Percentiles rank a stretch among this genome's conserved stretches.
Conservation (phyloP, 768 basidiomycete species). For the Baorangia bicolor region DNA sequence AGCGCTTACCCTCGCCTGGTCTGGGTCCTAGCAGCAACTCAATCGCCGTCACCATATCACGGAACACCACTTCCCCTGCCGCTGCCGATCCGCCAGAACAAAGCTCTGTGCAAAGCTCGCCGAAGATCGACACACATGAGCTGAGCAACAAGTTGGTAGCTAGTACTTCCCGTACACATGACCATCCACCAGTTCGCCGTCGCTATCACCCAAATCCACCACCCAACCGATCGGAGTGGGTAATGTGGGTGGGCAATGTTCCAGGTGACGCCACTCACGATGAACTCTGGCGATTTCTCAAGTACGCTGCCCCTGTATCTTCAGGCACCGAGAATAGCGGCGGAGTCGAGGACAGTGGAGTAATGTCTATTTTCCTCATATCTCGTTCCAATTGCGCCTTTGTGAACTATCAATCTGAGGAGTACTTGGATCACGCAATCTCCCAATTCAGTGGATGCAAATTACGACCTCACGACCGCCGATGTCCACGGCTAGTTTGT, state of each 20-base stretch:
- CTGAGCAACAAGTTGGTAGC: neutral
- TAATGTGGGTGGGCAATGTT: constrained; percentile 96
- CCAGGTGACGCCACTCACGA: constrained; percentile 79
- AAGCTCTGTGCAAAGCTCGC: constrained; percentile 1
- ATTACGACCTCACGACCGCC: constrained; percentile 66
- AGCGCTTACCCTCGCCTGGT: constrained; percentile 9
- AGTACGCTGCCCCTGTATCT: constrained; percentile 27
- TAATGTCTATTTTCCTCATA: constrained; percentile 88
- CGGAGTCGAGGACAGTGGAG: constrained; percentile 42
- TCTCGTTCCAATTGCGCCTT: constrained; percentile 95
- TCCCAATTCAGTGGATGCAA: constrained; percentile 66
- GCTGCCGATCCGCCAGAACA: constrained; percentile 2
- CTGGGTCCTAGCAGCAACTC: neutral
- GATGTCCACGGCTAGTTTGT: constrained; percentile 80
- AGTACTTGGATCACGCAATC: constrained; percentile 65
- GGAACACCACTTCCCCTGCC: neutral
- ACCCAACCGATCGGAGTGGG: constrained; percentile 81
- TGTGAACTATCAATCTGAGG: constrained; percentile 76
- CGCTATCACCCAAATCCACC: constrained; percentile 72
- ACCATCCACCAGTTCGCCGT: constrained; percentile 43
- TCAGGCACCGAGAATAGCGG: neutral
- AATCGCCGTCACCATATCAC: neutral
- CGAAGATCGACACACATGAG: neutral
- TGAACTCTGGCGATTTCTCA: constrained; percentile 87
- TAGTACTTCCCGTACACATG: constrained; percentile 8